Conservation (phyloP, 306 rosid species). For the Glycine latifolia region DNA sequence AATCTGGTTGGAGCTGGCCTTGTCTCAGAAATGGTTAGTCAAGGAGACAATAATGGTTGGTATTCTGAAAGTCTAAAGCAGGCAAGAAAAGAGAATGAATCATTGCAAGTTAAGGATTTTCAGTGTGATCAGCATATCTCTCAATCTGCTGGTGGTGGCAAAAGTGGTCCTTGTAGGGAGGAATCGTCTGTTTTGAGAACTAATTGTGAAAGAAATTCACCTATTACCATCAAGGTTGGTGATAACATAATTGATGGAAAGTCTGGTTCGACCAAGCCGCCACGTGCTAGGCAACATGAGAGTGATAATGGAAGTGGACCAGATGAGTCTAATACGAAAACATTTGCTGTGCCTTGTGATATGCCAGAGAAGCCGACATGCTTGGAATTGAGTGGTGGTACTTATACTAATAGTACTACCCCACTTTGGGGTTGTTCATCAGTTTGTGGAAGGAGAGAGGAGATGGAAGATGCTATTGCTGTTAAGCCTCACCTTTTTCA, state of each 20-base stretch:
- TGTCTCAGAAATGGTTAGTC: conserved; percentile 49
- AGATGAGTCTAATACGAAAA: conserved; percentile 52
- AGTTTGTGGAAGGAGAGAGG: conserved; percentile 71
- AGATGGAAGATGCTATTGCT: conserved; percentile 85
- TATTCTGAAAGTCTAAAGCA: conserved; percentile 35
- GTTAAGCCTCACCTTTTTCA: conserved; percentile 61
- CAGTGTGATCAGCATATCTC: conserved; percentile 31
- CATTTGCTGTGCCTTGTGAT: conserved; percentile 35
- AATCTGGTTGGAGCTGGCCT: conserved; percentile 45
- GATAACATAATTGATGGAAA: conserved; percentile 37
- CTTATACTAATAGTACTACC: not conserved
- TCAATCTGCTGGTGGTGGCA: conserved; percentile 34
- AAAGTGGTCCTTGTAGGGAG: conserved; percentile 19
- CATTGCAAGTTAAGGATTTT: conserved; percentile 42
- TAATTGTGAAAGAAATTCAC: conserved; percentile 33
- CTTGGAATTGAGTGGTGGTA: conserved; percentile 48
- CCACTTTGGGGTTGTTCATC: conserved; percentile 77
- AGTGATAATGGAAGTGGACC: conserved; percentile 56
- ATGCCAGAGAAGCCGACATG: conserved; percentile 49
- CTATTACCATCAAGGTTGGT: conserved; percentile 38
- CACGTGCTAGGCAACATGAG: conserved; percentile 40
- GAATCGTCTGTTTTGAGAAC: conserved; percentile 44
- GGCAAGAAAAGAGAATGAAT: conserved; percentile 42
- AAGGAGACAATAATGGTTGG: not conserved
- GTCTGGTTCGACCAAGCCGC: conserved; percentile 25